Base-by-base conservation (phyloP, 192 early-diverging fungal species). In the Coemansia sp. region DNA sequence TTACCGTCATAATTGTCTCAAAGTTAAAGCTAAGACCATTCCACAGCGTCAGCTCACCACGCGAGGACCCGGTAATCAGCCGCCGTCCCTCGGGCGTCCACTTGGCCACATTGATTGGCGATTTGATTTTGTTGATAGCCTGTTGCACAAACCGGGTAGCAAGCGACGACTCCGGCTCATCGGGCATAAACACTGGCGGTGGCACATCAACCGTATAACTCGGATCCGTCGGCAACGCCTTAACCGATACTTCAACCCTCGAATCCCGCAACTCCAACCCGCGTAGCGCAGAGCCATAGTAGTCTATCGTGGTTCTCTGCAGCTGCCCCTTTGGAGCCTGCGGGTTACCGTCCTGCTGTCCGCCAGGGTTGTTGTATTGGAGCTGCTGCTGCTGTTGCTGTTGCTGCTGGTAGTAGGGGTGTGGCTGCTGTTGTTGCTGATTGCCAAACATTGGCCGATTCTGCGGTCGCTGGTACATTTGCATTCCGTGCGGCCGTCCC, bases 11-110 rank as follows among this genome's bases (percentile, higher is more conserved):
- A 72, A 96, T 95, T 11, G 93, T 98, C 65, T 99, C 97, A 74
- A 97, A 99, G 67, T 99, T 99, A 64, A 99, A 98, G 1, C 92
- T 94, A 25, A 97, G 78, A 3, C 95, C 95, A 66, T 94, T 97
- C 97, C 97, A 99, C 28, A 97, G 71, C 4, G 95, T 98, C 49
- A 99, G 93, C 72, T 97, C 95, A 14, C 97, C 97, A 65, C 84
- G 88, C 1, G 92, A 92, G 0, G 94, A 90, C 10, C 94, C 97
- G 4, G 97, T 98, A 24, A 97, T 90, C 11, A 99, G 71, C 28
- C 95, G 85, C 21, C 95, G 79, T 14, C 95, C 95, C 67, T 99
- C 97, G 1, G 97, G 97, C 19, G 92, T 95, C 95, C 95, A 99
- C 84, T 88, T 82, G 29, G 94, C 87, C 31, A 92, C 93, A 66